Percentiles rank a stretch among this genome's conserved stretches.
phyloP scores from a whole-genome alignment of 495 filamentous ascomycete genomes.

The Saxophila tyrrhenica region DNA sequence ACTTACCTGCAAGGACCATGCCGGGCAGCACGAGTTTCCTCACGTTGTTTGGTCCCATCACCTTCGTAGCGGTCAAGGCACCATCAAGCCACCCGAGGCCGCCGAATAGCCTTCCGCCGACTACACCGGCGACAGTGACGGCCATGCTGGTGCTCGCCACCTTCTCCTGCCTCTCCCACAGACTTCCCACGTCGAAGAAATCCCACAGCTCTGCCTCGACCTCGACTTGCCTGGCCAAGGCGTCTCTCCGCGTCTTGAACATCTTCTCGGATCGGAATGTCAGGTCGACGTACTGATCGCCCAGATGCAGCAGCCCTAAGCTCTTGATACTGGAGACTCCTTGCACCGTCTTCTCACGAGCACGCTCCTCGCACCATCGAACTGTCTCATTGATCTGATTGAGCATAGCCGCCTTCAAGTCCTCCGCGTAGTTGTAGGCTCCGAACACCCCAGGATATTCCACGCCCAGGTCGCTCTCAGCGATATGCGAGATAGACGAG shows the following conservation, averaged over 20 bases:
- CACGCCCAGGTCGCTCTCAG: conserved; percentile 65
- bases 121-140: conserved; percentile 76
- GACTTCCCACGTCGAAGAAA: conserved; percentile 74
- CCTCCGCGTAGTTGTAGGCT: conserved; percentile 87
- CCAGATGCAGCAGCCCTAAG: conserved; percentile 78
- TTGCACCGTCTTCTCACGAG: conserved; percentile 60
- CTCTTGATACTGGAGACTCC: conserved; percentile 83
- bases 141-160: conserved; percentile 85
- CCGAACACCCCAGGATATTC: conserved; percentile 75
- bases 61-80: conserved; percentile 60
- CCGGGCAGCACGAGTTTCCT: conserved; percentile 73
- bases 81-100: conserved; percentile 84
- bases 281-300: conserved; percentile 70
- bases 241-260: conserved; percentile 74
- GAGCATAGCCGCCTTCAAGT: conserved; percentile 80
- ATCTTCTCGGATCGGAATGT: conserved; percentile 83
- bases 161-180: conserved; percentile 90
- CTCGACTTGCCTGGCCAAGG: conserved; percentile 70
- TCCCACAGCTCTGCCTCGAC: conserved; percentile 80
- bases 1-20: conserved; percentile 64
- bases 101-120: conserved; percentile 70
- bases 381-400: conserved; percentile 72
- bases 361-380: conserved; percentile 68
- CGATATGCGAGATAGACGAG: conserved; percentile 59
- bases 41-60: conserved; percentile 76